Conservation (phyloP, 2,329 filamentous ascomycete species). For the Aspergillus fructus region DNA sequence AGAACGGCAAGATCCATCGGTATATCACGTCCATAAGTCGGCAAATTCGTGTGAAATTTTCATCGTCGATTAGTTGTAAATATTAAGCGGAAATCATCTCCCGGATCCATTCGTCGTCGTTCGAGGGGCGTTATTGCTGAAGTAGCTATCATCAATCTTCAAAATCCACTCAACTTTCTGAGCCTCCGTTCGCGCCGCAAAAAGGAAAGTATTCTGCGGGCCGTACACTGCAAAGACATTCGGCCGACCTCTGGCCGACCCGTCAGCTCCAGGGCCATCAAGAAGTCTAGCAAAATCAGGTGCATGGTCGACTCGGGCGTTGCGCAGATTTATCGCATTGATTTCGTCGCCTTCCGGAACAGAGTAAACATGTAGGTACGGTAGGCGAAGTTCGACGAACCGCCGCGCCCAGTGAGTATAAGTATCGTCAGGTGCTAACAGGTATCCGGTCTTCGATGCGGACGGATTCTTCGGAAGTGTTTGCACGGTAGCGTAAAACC, state of each 20-base stretch:
- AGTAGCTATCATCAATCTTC: constrained; percentile 82
- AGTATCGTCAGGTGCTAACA: constrained; percentile 79
- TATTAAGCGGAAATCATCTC: constrained; percentile 13
- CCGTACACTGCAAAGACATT: constrained; percentile 94
- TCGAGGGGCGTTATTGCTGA: constrained; percentile 39
- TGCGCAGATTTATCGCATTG: constrained; percentile 81
- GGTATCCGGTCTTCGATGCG: constrained; percentile 81
- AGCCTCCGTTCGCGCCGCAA: constrained; percentile 81
- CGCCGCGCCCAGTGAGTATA: constrained; percentile 81
- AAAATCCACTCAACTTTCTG: constrained; percentile 98
- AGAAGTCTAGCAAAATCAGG: constrained; percentile 82
- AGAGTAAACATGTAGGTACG: constrained; percentile 88
- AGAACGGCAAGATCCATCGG: constrained; percentile 3
- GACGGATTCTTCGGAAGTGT: constrained; percentile 76
- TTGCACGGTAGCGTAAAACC: constrained; percentile 73
- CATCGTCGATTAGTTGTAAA: constrained; percentile 3
- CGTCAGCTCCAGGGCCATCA: constrained; percentile 46
- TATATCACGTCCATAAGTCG: constrained; percentile 13
- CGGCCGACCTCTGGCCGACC: constrained; percentile 49
- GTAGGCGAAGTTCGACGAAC: constrained; percentile 86
- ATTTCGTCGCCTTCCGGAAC: constrained; percentile 86
- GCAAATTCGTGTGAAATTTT: constrained; percentile 2
- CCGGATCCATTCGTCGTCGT: constrained; percentile 24
- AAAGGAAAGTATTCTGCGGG: constrained; percentile 91
- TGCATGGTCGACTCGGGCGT: constrained; percentile 87